Percentiles rank a stretch among this genome's conserved stretches.
phyloP scores from a whole-genome alignment of 2,329 filamentous ascomycete species.

The Claviceps sp. region DNA sequence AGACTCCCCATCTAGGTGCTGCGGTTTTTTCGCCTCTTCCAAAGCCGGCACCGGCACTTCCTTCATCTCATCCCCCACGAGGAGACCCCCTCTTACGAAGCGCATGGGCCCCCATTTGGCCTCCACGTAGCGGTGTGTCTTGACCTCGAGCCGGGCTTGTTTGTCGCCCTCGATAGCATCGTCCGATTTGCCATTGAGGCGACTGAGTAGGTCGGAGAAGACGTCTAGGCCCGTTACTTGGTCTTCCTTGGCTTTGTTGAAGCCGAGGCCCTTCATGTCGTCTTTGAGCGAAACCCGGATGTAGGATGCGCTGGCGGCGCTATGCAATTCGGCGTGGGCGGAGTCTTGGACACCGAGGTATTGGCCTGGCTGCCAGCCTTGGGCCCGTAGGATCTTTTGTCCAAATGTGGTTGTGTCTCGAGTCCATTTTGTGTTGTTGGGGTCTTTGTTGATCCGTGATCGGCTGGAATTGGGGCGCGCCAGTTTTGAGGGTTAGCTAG shows the following conservation, averaged over 20 bases:
- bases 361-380: constrained; percentile 82
- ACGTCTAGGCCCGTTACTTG: constrained; percentile 76
- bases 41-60: constrained; percentile 14
- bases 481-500: neutral
- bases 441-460: constrained; percentile 72
- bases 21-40: constrained; percentile 6
- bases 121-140: constrained; percentile 60
- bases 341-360: constrained; percentile 69
- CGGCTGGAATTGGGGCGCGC: constrained; percentile 13
- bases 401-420: constrained; percentile 73
- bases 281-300: constrained; percentile 80
- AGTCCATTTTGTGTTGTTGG: constrained; percentile 91
- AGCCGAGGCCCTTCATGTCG: constrained; percentile 81
- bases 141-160: constrained; percentile 52
- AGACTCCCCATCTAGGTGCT: constrained; percentile 11
- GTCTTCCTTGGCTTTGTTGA: constrained; percentile 59
- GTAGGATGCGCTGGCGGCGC: constrained; percentile 68
- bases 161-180: constrained; percentile 58
- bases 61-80: constrained; percentile 44
- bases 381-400: constrained; percentile 73
- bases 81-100: constrained; percentile 76
- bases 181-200: constrained; percentile 79
- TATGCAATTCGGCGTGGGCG: constrained; percentile 62
- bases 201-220: constrained; percentile 73
- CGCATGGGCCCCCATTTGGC: constrained; percentile 67